These are phyloP conservation scores for Tanozyma kutaoensis DNA, from an alignment of 805 yeast species.

Conservation along the genomic window DNA sequence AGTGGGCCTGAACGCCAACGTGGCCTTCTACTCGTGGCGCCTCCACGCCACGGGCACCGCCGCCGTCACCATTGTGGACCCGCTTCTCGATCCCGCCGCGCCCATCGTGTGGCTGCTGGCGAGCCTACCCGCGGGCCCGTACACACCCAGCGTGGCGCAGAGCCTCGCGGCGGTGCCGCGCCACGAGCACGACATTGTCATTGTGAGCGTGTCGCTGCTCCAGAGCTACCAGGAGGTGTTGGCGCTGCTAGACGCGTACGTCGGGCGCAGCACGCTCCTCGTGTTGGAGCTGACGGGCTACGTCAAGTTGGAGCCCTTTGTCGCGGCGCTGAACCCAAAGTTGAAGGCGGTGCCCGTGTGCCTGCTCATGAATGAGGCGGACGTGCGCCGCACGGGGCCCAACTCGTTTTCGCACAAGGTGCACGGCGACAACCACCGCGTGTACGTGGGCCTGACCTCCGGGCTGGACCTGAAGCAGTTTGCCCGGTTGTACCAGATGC, in stretches of 20 bases:
- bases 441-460: constrained; percentile 18
- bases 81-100: constrained; percentile 8
- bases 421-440: constrained; percentile 26
- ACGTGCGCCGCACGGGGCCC: constrained; percentile 25
- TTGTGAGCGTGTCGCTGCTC: constrained; percentile 20
- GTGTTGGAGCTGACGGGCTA: constrained; percentile 61
- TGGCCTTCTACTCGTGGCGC: constrained; percentile 49
- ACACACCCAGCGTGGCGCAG: constrained; percentile 8
- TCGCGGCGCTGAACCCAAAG: constrained; percentile 27
- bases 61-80: constrained; percentile 25
- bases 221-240: constrained; percentile 24
- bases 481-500: constrained; percentile 11
- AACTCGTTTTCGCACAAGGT: constrained; percentile 13
- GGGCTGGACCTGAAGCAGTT: constrained; percentile 3
- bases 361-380: constrained; percentile 52
- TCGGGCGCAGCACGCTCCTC: constrained; percentile 31
- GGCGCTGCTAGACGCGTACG: constrained; percentile 10
- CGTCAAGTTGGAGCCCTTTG: constrained; percentile 60
- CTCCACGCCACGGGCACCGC: constrained; percentile 29
- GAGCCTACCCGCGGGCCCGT: constrained; percentile 1
- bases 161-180: constrained; percentile 6
- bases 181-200: constrained; percentile 15
- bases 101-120: too few species aligned
- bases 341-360: constrained; percentile 23
- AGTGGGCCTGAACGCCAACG: constrained; percentile 45